Evolutionary conservation across 768 basidiomycete species (phyloP), one percentile per base, ranked within the genome.

Genomic region (Lactarius hatsudake): DNA sequence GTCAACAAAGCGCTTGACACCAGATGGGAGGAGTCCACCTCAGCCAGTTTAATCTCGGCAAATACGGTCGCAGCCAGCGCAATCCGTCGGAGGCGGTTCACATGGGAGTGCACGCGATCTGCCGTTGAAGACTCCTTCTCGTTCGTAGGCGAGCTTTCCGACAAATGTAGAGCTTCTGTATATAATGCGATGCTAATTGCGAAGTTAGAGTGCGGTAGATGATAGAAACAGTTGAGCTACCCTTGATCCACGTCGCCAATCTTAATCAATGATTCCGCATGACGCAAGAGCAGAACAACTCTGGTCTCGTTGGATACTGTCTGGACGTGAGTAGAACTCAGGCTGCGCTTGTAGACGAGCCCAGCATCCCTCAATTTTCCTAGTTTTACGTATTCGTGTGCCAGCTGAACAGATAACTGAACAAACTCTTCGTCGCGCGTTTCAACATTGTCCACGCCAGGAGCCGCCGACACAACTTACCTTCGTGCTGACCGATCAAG

Each of bases 351-450:
- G 72, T 93, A 91, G 23, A 96, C 82, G 2, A 78, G 73, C 0
- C 78, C 80, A 0, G 94, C 94, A 43, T 89, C 84, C 61, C 84
- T 84, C 2, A 79, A 76, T 74, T 90, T 92, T 3, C 96, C 95
- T 1, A 98, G 81, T 42, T 82, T 84, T 55, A 87, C 78, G 72
- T 95, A 94, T 74, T 95, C 93, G 63, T 86, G 82, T 0, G 90
- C 95, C 7, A 96, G 82, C 53, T 88, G 85, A 1, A 88, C 78
- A 2, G 90, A 94, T 1, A 84, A 78, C 1, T 76, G 75, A 23
- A 91, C 79, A 73, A 86, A 93, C 15, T 80, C 89, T 92, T 69
- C 60, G 38, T n/a, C 18, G 71, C 45, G 61, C 43, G 45, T 26
- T 53, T 58, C 17, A 38, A 18, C 40, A 65, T 2, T 10, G 53